These are phyloP conservation scores for Lactarius hengduanensis DNA, from an alignment of 768 basidiomycete species.

Conservation along the genomic window DNA sequence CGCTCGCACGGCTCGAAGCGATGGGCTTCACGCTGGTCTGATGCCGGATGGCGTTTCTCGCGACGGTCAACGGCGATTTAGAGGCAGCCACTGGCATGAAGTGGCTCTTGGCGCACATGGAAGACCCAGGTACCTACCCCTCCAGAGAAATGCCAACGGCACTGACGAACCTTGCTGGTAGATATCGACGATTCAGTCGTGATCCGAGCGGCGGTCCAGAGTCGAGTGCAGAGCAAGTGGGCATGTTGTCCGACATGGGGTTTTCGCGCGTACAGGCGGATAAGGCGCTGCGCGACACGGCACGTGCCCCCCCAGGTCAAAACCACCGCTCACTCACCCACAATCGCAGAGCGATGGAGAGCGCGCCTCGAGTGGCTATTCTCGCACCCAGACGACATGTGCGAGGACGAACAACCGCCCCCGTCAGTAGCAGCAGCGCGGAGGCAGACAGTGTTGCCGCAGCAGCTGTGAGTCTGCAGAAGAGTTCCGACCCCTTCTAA, in stretches of 20 bases:
- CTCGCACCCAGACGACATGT: no score
- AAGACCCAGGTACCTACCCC: constrained; percentile 67
- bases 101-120: constrained; percentile 95
- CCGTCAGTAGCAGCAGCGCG: neutral
- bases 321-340: no score
- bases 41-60: constrained; percentile 87
- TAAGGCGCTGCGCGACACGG: constrained; percentile 86
- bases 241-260: constrained; percentile 34
- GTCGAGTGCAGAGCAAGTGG: constrained; percentile 67
- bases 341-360: no score
- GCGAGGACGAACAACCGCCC: constrained; percentile 30
- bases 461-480: no score
- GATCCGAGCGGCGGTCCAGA: constrained; percentile 43
- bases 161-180: constrained; percentile 33
- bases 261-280: constrained; percentile 67
- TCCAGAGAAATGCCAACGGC: no score
- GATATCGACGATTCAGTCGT: constrained; percentile 85
- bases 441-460: no score
- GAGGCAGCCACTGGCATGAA: constrained; percentile 93
- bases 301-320: constrained; percentile 38
- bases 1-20: constrained; percentile 71
- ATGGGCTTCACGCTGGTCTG: constrained; percentile 91
- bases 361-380: no score
- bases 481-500: no score
- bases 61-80: constrained; percentile 72